Percentiles rank a stretch among this genome's conserved stretches.
Conservation (phyloP, 345 rosid species). For the Citrus australasica region DNA sequence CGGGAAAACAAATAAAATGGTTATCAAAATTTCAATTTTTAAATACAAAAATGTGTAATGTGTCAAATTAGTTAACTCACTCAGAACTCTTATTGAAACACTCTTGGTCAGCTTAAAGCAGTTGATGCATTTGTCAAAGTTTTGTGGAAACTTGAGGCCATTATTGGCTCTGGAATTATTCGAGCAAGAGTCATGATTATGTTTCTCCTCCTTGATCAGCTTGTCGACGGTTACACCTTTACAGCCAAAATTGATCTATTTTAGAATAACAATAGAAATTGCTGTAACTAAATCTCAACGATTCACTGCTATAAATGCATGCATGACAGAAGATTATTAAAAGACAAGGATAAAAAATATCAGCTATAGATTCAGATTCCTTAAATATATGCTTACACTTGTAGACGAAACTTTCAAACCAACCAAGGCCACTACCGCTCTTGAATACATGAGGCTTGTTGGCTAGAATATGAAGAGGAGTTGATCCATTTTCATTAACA, state of each 20-base stretch:
- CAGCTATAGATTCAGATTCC: too few relatives aligned
- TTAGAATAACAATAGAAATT: background rate
- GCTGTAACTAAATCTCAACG: too few relatives aligned
- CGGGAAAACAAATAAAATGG: background rate
- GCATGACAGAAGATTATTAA: background rate
- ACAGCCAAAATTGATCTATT: background rate
- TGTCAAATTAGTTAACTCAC: too few relatives aligned
- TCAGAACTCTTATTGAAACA: too few relatives aligned
- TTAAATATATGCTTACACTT: background rate
- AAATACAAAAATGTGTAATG: too few relatives aligned
- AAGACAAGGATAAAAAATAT: too few relatives aligned
- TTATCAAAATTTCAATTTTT: background rate
- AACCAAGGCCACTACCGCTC: constrained; percentile 2
- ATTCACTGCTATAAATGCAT: background rate
- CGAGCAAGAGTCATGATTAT: background rate
- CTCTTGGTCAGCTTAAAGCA: background rate
- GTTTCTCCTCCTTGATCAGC: background rate
- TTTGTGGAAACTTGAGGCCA: background rate
- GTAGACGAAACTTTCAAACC: constrained; percentile 3
- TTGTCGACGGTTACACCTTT: background rate
- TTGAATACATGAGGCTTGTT: constrained; percentile 16
- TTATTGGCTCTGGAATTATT: background rate
- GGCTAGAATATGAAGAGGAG: constrained; percentile 22
- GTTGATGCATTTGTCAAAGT: background rate
- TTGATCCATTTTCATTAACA: background rate